Percentiles rank a stretch among this genome's conserved stretches.
Conservation (phyloP, 768 basidiomycete genomes). For the Leccinum boreale region DNA sequence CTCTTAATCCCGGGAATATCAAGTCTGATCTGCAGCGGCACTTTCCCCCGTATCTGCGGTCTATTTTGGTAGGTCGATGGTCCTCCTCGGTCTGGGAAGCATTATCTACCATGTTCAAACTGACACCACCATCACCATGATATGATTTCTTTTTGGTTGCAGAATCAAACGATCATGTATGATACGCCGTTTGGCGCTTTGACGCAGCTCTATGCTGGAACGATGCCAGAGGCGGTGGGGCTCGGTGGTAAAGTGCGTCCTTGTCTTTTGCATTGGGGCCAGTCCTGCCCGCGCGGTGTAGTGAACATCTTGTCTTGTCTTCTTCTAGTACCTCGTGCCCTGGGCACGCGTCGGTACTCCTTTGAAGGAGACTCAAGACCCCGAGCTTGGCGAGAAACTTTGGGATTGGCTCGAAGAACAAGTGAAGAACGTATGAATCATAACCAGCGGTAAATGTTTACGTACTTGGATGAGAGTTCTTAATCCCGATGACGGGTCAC, state of each 20-base stretch:
- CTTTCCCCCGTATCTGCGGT: slow-evolving; percentile 1
- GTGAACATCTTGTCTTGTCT: background rate
- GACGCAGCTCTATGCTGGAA: slow-evolving; percentile 44
- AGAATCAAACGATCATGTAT: slow-evolving; percentile 25
- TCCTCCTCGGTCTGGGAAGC: background rate
- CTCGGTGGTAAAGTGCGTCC: slow-evolving; percentile 41
- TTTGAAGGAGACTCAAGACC: slow-evolving; percentile 30
- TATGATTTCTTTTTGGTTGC: background rate
- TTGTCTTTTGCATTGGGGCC: background rate
- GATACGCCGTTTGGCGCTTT: slow-evolving; percentile 37
- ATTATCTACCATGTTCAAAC: background rate
- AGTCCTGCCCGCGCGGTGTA: too few relatives aligned
- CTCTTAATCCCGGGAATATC: slow-evolving; percentile 46
- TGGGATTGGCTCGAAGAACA: slow-evolving; percentile 51
- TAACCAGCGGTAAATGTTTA: background rate
- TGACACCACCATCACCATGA: background rate
- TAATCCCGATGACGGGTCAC: background rate
- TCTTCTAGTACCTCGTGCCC: slow-evolving; percentile 41
- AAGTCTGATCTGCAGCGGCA: slow-evolving; percentile 31
- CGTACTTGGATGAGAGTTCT: background rate
- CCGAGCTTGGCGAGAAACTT: slow-evolving; percentile 32
- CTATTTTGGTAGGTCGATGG: slow-evolving; percentile 12
- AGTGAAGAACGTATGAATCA: slow-evolving; percentile 22
- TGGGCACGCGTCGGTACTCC: slow-evolving; percentile 39
- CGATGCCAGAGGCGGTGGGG: slow-evolving; percentile 35